Percentiles rank a stretch among this genome's conserved stretches.
These are phyloP conservation scores for Phytophthora meadii DNA, from an alignment of 352 stramenopile genomes.

Conservation along the genomic window DNA sequence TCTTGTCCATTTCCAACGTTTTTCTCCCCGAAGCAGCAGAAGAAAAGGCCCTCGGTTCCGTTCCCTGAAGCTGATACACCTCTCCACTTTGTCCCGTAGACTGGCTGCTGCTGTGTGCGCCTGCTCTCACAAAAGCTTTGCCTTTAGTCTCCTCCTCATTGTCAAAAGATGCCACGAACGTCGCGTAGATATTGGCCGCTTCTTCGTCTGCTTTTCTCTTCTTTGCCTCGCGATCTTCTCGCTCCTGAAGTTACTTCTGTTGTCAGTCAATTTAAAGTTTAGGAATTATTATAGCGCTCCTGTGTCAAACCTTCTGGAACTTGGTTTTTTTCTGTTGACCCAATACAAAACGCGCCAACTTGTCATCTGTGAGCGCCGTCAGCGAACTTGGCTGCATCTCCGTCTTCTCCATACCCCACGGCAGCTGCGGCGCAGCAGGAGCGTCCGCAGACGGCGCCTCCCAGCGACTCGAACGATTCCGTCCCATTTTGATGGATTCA, in stretches of 20 bases:
- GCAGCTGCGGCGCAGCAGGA: slow-evolving; percentile 29
- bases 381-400: slow-evolving; percentile 81
- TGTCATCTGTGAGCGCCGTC: slow-evolving; percentile 73
- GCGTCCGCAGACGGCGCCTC: slow-evolving; percentile 8
- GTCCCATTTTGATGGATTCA: slow-evolving; percentile 26
- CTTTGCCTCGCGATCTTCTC: slow-evolving; percentile 82
- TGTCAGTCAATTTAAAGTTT: slow-evolving; percentile 14
- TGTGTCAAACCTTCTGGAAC: slow-evolving; percentile 74
- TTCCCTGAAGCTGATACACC: slow-evolving; percentile 50
- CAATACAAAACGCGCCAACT: slow-evolving; percentile 80
- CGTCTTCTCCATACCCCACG: slow-evolving; percentile 69
- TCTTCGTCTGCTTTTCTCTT: slow-evolving; percentile 88
- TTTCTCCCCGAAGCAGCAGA: slow-evolving; percentile 28
- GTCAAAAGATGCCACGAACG: slow-evolving; percentile 92
- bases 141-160: slow-evolving; percentile 65
- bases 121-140: slow-evolving; percentile 71
- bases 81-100: slow-evolving; percentile 12
- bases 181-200: slow-evolving; percentile 88
- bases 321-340: slow-evolving; percentile 88
- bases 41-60: slow-evolving; percentile 1
- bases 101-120: neutral
- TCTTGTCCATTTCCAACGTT: slow-evolving; percentile 69
- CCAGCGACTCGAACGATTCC: slow-evolving; percentile 10
- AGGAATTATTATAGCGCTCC: slow-evolving; percentile 10
- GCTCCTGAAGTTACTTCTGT: slow-evolving; percentile 43